A percentile compares a stretch with the other conserved stretches of the same genome.
Conservation (phyloP, 208 protist genomes). For the Leishmania arabica region DNA sequence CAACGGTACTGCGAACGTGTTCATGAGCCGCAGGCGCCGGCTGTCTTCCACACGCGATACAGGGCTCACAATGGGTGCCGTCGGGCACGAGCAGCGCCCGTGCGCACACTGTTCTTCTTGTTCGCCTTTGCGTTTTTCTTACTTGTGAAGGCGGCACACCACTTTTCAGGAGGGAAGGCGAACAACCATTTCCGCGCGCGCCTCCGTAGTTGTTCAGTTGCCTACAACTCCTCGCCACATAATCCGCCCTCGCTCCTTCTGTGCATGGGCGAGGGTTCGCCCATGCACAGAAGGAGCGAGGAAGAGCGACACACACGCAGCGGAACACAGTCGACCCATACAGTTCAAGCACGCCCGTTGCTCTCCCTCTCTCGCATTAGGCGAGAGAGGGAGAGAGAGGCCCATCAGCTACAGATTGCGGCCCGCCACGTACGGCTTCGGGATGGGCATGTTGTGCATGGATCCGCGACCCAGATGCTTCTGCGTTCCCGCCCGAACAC, state of each 20-base stretch:
- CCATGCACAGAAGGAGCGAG: background rate
- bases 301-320: background rate
- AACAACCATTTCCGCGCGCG: background rate
- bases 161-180: background rate
- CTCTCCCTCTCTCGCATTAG: background rate
- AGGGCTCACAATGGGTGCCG: background rate
- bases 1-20: background rate
- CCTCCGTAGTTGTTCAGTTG: background rate
- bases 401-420: slow-evolving; percentile 35
- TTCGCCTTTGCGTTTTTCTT: background rate
- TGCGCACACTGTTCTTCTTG: background rate
- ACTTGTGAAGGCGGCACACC: background rate
- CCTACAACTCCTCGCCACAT: background rate
- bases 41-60: background rate
- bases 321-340: too few relatives aligned
- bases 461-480: slow-evolving; percentile 73
- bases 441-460: slow-evolving; percentile 80
- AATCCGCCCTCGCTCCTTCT: background rate
- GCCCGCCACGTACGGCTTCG: slow-evolving; percentile 80
- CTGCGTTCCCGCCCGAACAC: slow-evolving; percentile 43
- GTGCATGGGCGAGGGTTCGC: background rate
- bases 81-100: background rate
- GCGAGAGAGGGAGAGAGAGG: slow-evolving; percentile 14
- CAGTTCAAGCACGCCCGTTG: background rate
- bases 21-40: background rate